Conservation (phyloP, 768 basidiomycete species). For the Tulasnella calospora region DNA sequence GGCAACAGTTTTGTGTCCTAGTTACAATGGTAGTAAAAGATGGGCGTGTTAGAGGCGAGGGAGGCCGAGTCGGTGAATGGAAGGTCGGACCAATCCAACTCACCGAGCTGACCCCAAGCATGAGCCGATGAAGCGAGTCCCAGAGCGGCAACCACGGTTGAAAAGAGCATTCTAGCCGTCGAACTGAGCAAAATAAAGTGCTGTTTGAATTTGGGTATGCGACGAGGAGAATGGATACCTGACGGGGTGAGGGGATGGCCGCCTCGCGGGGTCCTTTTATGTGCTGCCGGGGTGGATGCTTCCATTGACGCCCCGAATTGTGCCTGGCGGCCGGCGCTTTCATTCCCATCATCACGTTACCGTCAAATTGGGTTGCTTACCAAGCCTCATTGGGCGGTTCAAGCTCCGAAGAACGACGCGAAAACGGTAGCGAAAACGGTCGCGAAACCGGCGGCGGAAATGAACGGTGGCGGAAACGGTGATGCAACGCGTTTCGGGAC, state of each 20-base stretch:
- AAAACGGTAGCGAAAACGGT: too few relatives aligned
- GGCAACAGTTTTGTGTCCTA: conserved; percentile 19
- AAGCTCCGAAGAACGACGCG: too few relatives aligned
- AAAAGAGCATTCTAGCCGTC: background rate
- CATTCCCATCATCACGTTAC: background rate
- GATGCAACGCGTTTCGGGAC: too few relatives aligned
- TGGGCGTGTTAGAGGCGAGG: too few relatives aligned
- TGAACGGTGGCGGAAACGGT: too few relatives aligned
- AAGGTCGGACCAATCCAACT: background rate
- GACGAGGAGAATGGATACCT: background rate
- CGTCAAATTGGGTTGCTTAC: background rate
- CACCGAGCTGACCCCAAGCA: conserved; percentile 4
- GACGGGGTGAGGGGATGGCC: too few relatives aligned
- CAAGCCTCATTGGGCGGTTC: background rate
- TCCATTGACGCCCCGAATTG: background rate
- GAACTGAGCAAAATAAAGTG: background rate
- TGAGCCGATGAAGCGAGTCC: background rate
- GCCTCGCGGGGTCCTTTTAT: background rate
- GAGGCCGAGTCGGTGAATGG: background rate
- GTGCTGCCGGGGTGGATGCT: background rate
- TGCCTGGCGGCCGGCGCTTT: background rate
- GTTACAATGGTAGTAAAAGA: background rate
- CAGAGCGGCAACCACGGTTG: background rate
- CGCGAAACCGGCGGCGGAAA: too few relatives aligned
- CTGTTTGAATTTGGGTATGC: background rate